phyloP scores from a whole-genome alignment of 441 rosid genomes.

The Flueggea neowawraea region DNA sequence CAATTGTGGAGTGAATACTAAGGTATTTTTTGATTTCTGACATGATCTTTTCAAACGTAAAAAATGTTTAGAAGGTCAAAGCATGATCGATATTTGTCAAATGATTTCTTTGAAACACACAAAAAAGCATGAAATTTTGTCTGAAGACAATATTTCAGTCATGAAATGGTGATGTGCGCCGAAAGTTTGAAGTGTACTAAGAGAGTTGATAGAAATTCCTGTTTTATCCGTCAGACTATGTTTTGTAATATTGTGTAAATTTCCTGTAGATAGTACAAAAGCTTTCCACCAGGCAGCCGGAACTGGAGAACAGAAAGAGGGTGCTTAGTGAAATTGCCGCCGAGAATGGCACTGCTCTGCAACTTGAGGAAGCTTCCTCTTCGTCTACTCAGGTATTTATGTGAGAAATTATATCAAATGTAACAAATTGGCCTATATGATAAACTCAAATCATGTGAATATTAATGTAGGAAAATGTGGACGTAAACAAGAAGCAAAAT shows the following conservation, averaged over 20 bases:
- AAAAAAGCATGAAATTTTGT: no score
- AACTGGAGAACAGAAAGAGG: constrained; percentile 52
- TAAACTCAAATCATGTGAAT: constrained; percentile 1
- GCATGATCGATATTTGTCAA: no score
- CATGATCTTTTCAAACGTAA: not conserved
- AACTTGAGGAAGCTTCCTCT: constrained; percentile 37
- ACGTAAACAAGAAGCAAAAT: constrained; percentile 21
- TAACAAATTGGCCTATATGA: not conserved
- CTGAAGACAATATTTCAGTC: no score
- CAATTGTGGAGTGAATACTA: constrained; percentile 62
- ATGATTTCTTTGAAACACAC: no score
- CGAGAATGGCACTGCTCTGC: constrained; percentile 55
- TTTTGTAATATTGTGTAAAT: no score
- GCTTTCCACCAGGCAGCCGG: constrained; percentile 79
- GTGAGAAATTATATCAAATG: not conserved
- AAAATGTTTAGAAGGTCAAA: no score
- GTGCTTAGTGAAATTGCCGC: constrained; percentile 67
- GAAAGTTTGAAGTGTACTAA: no score
- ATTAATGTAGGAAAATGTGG: constrained; percentile 38
- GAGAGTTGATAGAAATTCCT: no score
- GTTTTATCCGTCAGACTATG: no score
- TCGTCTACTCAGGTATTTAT: constrained; percentile 39
- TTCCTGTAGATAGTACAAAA: constrained; percentile 65
- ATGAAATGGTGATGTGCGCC: no score
- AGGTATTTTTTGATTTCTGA: constrained; percentile 27